Evolutionary conservation across 768 basidiomycete species (phyloP).

Genomic region (Daedalea quercina): DNA sequence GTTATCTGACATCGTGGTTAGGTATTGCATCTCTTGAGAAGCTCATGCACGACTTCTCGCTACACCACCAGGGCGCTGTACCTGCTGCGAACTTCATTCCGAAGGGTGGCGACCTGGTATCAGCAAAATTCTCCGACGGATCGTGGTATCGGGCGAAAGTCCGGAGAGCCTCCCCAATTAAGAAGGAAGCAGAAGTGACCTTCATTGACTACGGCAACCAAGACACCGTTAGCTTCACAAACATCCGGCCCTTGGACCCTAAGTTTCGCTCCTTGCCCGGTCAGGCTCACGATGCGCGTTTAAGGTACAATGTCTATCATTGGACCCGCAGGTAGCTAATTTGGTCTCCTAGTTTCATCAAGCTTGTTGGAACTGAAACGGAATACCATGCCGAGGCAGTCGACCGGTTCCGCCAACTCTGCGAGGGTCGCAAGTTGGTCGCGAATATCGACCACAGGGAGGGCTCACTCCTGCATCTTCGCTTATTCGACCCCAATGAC

Average conservation of each 20-base stretch:
- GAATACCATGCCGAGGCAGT: slow-evolving; percentile 86
- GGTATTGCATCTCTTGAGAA: slow-evolving; percentile 90
- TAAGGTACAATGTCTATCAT: slow-evolving; percentile 47
- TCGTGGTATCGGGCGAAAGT: slow-evolving; percentile 96
- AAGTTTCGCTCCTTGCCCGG: slow-evolving; percentile 87
- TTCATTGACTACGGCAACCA: slow-evolving; percentile 98
- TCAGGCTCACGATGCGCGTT: slow-evolving; percentile 91
- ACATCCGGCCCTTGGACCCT: slow-evolving; percentile 82
- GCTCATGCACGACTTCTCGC: slow-evolving; percentile 89
- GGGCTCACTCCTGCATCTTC: slow-evolving; percentile 71
- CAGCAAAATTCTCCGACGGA: slow-evolving; percentile 91
- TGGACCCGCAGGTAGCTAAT: neutral
- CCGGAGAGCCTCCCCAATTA: slow-evolving; percentile 75
- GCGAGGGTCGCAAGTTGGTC: slow-evolving; percentile 91
- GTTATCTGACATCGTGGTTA: slow-evolving; percentile 21
- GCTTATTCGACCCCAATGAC: slow-evolving; percentile 86
- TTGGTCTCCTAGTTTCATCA: slow-evolving; percentile 61
- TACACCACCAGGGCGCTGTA: slow-evolving; percentile 69
- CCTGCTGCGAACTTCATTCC: slow-evolving; percentile 70
- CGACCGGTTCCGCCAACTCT: slow-evolving; percentile 77
- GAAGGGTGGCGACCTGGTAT: slow-evolving; percentile 82
- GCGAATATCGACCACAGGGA: slow-evolving; percentile 93
- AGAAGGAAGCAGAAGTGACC: slow-evolving; percentile 90
- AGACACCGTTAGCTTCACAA: slow-evolving; percentile 75
- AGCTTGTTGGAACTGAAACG: slow-evolving; percentile 69